These are phyloP conservation scores for Ascochyta lentis DNA, from an alignment of 2,329 filamentous ascomycete genomes.

Conservation along the genomic window DNA sequence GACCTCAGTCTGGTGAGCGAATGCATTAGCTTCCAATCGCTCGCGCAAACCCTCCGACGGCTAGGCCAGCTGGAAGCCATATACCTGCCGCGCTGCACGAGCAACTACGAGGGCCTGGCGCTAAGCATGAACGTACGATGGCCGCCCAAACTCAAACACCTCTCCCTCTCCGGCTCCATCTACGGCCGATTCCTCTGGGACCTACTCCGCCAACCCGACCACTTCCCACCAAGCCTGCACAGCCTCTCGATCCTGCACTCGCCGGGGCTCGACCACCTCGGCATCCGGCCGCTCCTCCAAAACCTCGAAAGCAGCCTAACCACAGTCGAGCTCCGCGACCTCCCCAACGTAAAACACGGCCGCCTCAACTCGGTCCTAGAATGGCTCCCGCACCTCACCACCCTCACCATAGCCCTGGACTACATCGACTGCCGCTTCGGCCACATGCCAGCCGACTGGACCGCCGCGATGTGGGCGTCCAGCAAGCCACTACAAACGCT, in stretches of 20 bases:
- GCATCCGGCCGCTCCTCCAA: constrained; percentile 48
- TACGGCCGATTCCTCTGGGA: constrained; percentile 52
- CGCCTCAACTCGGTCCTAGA: constrained; percentile 51
- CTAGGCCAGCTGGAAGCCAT: constrained; percentile 56
- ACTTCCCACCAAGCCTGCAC: constrained; percentile 39
- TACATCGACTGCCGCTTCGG: constrained; percentile 55
- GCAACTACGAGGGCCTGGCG: constrained; percentile 35
- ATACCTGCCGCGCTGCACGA: constrained; percentile 52
- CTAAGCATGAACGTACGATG: constrained; percentile 44
- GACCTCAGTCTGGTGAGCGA: constrained; percentile 62
- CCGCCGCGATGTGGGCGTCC: constrained; percentile 17
- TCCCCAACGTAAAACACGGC: constrained; percentile 49
- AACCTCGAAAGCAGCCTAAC: constrained; percentile 44
- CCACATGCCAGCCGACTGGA: constrained; percentile 27
- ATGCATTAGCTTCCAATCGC: constrained; percentile 55
- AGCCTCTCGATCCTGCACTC: constrained; percentile 51
- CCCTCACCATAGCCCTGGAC: constrained; percentile 54
- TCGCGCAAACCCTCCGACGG: constrained; percentile 59
- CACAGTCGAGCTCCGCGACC: constrained; percentile 48
- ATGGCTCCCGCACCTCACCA: constrained; percentile 49
- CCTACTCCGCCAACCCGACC: constrained; percentile 41
- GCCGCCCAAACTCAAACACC: constrained; percentile 52
- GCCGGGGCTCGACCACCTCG: constrained; percentile 46
- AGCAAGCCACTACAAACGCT: constrained; percentile 46
- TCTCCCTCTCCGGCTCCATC: constrained; percentile 54